phyloP scores from a whole-genome alignment of 495 filamentous ascomycete genomes.

The Lindgomyces ingoldianus region DNA sequence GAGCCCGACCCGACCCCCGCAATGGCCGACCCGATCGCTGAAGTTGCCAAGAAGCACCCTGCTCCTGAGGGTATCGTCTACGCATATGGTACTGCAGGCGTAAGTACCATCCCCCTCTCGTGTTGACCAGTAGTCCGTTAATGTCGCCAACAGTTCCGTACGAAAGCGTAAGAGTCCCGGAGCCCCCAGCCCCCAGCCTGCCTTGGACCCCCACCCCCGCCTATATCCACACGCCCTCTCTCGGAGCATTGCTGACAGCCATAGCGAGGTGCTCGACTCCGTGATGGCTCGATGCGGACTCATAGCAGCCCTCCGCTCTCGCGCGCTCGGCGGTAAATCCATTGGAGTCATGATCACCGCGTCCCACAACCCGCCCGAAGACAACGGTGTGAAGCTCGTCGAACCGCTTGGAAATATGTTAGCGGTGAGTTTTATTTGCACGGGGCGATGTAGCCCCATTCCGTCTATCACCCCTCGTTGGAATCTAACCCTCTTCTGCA shows the following conservation, averaged over 20 bases:
- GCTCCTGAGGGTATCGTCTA: constrained; percentile 73
- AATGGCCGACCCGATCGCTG: constrained; percentile 34
- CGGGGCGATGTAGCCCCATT: too few relatives aligned
- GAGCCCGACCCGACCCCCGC: too few relatives aligned
- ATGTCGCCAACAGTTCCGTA: constrained; percentile 63
- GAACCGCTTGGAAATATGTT: constrained; percentile 99
- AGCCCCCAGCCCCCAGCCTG: not conserved
- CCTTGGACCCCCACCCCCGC: too few relatives aligned
- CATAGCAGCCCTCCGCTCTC: constrained; percentile 85
- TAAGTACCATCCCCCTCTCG: constrained; percentile 49
- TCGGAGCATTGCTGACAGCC: constrained; percentile 18
- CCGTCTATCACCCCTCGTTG: too few relatives aligned
- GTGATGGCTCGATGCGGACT: constrained; percentile 90
- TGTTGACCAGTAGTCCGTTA: constrained; percentile 13
- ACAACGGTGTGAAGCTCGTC: constrained; percentile 98
- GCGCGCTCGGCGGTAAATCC: constrained; percentile 80
- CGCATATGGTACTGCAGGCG: constrained; percentile 92
- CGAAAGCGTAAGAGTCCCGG: constrained; percentile 65
- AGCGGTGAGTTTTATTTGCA: constrained; percentile 71
- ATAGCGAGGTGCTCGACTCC: constrained; percentile 68
- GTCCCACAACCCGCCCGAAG: constrained; percentile 93
- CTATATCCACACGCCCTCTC: constrained; percentile 6
- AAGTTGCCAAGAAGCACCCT: constrained; percentile 66
- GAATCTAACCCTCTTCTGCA: constrained; percentile 35
- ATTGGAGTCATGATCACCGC: constrained; percentile 99